Percentiles rank a stretch among this genome's conserved stretches.
Conservation (phyloP, 768 basidiomycete species). For the Tricholoma sp. region DNA sequence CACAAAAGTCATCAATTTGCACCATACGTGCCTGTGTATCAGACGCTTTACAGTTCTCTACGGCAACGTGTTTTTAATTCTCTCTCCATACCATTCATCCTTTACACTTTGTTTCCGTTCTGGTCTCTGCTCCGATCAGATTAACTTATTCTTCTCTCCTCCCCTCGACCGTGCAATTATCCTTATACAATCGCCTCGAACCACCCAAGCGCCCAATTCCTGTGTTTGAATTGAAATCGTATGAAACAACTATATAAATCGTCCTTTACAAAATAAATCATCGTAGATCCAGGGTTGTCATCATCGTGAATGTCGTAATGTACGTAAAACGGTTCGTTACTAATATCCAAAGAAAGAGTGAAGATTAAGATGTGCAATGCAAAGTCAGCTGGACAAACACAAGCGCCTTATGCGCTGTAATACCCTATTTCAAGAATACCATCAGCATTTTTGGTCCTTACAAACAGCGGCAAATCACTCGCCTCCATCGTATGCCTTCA, state of each 20-base stretch:
- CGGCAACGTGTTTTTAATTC: slow-evolving; percentile 49
- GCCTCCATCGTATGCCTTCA: slow-evolving; percentile 66
- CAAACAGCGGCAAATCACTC: slow-evolving; percentile 22
- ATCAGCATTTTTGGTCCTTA: slow-evolving; percentile 17
- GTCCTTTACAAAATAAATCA: slow-evolving; percentile 17
- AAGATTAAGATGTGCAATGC: slow-evolving; percentile 21
- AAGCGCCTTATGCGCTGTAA: slow-evolving; percentile 44
- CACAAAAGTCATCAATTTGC: slow-evolving; percentile 2
- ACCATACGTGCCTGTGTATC: slow-evolving; percentile 16
- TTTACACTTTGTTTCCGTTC: slow-evolving; percentile 4
- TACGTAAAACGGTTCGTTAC: slow-evolving; percentile 27
- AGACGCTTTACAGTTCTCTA: slow-evolving; percentile 18
- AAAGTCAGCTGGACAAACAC: slow-evolving; percentile 15
- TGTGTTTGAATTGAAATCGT: slow-evolving; percentile 2
- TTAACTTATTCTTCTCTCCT: slow-evolving; percentile 9
- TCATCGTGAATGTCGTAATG: slow-evolving; percentile 28
- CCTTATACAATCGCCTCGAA: slow-evolving; percentile 10
- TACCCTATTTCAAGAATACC: slow-evolving; percentile 32
- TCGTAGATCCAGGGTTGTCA: slow-evolving; percentile 19
- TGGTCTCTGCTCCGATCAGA: slow-evolving; percentile 12
- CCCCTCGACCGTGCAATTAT: slow-evolving; percentile 5
- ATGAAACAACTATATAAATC: slow-evolving; percentile 7
- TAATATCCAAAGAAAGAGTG: slow-evolving; percentile 21
- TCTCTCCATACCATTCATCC: slow-evolving; percentile 5
- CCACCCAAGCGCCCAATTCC: neutral